A percentile compares a stretch with the other conserved stretches of the same genome.
phyloP scores from a whole-genome alignment of 2,329 filamentous ascomycete genomes.

The Juglanconis sp. region DNA sequence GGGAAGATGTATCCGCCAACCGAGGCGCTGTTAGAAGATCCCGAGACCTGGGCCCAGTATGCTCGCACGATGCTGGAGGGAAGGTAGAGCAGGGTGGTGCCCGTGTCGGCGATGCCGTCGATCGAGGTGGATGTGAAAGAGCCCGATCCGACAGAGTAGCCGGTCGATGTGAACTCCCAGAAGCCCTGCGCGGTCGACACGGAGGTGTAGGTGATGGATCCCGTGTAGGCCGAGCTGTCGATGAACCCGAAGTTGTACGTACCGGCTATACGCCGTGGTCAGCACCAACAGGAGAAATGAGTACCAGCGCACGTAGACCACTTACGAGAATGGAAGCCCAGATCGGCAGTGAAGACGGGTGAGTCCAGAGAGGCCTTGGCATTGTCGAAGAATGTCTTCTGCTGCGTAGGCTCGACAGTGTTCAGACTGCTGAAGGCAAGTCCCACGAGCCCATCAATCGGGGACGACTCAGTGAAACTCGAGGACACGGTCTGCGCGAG shows the following conservation, averaged over 20 bases:
- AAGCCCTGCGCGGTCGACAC: conserved; percentile 55
- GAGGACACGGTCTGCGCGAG: conserved; percentile 37
- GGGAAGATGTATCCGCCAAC: conserved; percentile 20
- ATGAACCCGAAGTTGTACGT: conserved; percentile 41
- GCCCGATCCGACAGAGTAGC: conserved; percentile 31
- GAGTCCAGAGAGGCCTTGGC: conserved; percentile 26
- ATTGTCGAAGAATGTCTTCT: conserved; percentile 40
- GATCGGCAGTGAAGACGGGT: conserved; percentile 32
- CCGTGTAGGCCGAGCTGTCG: conserved; percentile 53
- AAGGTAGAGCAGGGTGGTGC: conserved; percentile 52
- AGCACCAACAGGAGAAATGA: background rate
- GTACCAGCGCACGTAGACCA: background rate
- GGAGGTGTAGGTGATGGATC: conserved; percentile 51
- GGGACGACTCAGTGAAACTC: conserved; percentile 34
- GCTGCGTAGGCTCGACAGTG: conserved; percentile 36
- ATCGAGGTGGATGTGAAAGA: conserved; percentile 30
- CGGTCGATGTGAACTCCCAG: conserved; percentile 54
- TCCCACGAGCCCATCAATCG: conserved; percentile 42
- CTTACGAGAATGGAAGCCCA: conserved; percentile 28
- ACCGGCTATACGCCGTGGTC: conserved; percentile 11
- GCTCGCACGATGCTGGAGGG: conserved; percentile 40
- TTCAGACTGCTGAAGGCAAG: conserved; percentile 42
- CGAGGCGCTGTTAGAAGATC: conserved; percentile 32
- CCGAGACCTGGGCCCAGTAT: conserved; percentile 47
- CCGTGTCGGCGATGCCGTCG: conserved; percentile 51